Conservation (phyloP, 78 protist species). For the Monocercomonoides exilis region DNA sequence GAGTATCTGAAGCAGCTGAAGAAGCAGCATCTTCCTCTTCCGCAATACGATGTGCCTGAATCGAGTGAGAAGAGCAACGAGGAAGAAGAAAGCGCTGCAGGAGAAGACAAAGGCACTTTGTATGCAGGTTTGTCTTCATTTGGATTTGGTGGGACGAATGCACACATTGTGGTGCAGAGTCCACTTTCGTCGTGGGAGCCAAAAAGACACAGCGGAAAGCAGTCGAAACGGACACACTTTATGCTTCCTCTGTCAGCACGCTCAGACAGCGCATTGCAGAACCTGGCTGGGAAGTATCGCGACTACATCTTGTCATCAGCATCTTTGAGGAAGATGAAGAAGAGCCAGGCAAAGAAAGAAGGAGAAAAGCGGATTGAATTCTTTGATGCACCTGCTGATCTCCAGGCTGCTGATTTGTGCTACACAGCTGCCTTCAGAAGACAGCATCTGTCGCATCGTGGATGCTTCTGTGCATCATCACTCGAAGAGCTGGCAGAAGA, state of each 20-base stretch:
- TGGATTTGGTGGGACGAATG: slow-evolving; percentile 71
- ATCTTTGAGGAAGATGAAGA: background rate
- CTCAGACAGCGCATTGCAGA: background rate
- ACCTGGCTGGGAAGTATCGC: background rate
- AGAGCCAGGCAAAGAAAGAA: background rate
- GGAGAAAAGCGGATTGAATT: background rate
- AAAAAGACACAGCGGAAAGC: background rate
- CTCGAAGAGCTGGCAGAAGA: background rate
- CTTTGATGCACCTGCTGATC: background rate
- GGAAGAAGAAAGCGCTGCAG: no score
- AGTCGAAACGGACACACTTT: background rate
- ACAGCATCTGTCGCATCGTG: background rate
- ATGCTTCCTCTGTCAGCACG: slow-evolving; percentile 11
- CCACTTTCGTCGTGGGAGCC: background rate
- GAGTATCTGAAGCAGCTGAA: no score
- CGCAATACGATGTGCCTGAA: no score
- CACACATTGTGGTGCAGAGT: slow-evolving; percentile 34
- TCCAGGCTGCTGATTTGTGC: background rate
- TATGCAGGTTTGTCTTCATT: slow-evolving; percentile 55
- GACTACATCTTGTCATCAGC: no score
- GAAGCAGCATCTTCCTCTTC: no score
- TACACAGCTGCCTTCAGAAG: background rate
- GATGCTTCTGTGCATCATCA: background rate
- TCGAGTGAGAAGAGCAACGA: no score
- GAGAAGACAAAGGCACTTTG: no score